Evolutionary conservation across 306 rosid genomes (phyloP).

Genomic region (Lagenaria siceraria): DNA sequence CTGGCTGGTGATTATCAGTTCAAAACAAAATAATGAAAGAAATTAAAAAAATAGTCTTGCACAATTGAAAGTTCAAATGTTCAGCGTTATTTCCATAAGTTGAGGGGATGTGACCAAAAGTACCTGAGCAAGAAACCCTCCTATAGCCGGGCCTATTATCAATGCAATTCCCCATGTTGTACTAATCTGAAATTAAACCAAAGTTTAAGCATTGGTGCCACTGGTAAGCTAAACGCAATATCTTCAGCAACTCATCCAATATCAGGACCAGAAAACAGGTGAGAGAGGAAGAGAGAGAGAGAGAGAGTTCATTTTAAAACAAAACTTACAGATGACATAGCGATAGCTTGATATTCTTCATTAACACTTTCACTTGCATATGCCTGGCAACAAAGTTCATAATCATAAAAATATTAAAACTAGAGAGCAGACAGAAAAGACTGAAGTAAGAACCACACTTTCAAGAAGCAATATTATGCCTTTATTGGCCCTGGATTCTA

Average conservation of each 20-base stretch:
- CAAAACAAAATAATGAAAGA: background rate
- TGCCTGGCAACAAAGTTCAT: slow-evolving; percentile 41
- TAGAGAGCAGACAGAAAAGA: background rate
- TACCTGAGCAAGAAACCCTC: slow-evolving; percentile 91
- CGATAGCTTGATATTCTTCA: slow-evolving; percentile 71
- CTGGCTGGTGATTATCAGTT: slow-evolving; percentile 66
- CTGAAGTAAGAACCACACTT: background rate
- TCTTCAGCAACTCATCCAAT: too few species aligned
- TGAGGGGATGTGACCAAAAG: slow-evolving; percentile 5
- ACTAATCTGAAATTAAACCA: slow-evolving; percentile 41
- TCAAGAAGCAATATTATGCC: background rate
- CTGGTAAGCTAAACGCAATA: background rate
- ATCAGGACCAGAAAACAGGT: background rate
- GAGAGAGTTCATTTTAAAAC: background rate
- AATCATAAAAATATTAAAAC: background rate
- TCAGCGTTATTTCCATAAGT: background rate
- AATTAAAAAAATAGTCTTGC: background rate
- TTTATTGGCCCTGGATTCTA: background rate
- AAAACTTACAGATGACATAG: slow-evolving; percentile 60
- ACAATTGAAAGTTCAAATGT: slow-evolving; percentile 1
- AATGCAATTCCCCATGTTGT: slow-evolving; percentile 72
- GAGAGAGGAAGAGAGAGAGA: background rate
- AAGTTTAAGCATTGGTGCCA: background rate
- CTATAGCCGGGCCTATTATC: slow-evolving; percentile 81
- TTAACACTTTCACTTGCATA: slow-evolving; percentile 57